Evolutionary conservation across 805 yeast genomes (phyloP), one percentile per base, ranked within the genome.

Genomic region (Starmerella bombi): DNA sequence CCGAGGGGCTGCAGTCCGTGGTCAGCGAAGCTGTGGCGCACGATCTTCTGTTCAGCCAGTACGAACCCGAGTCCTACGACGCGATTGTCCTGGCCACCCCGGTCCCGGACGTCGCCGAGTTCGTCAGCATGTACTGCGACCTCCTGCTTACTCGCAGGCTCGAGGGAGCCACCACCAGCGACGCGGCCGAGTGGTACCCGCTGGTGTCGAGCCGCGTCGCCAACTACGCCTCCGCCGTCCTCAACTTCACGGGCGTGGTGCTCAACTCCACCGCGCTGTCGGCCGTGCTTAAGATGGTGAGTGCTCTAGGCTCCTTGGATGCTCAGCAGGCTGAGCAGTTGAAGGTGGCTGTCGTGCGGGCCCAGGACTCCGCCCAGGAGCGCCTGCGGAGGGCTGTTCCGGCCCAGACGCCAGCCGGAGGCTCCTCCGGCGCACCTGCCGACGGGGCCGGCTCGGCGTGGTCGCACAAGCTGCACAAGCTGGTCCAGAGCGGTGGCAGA

Each of bases 1-100:
- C 61, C 31, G n/a, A 8, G n/a, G 5, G 15, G n/a, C 6, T 7
- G 15, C 15, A 6, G 15, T 16, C 31, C 15, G n/a, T n/a, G 6
- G 17, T 25, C 5, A 20, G 41, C 9, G 95, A 85, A 57, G 71
- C 85, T 34, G 65, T 85, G 28, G 73, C 86, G 41, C 96, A 86
- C 59, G 71, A 80, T 3, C 63, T 82, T 20, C 56, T 84, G 14
- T 77, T 76, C 56, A 34, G 30, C 15, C 3, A 21, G 15, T 33
- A 8, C 10, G 25, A 32, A 6, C 40, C 39, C 10, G 15, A 22
- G 2, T 14, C 23, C 20, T 29, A 30, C 23, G 34, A 20, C 21
- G 44, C 45, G 8, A 12, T 28, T 2, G 37, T 36, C 17, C 38
- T 45, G 14, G 20, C 34, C 3, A 28, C 40, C 9, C 39, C 37